Conservation (phyloP, 176 grass and related monocot species). For the Oryza nivara region DNA sequence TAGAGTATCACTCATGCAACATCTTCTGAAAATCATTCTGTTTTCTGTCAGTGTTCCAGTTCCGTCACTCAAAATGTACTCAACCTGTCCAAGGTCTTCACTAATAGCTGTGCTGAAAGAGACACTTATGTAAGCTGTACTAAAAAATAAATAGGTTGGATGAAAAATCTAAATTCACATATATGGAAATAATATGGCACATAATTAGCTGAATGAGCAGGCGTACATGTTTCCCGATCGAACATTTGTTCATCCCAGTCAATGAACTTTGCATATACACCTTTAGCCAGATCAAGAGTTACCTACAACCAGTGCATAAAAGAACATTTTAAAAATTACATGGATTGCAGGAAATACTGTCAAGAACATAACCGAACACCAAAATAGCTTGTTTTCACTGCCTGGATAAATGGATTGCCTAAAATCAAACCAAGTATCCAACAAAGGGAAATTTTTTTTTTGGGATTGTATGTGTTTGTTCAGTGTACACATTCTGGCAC, state of each 20-base stretch:
- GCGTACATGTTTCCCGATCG: slow-evolving; percentile 78
- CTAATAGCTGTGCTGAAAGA: slow-evolving; percentile 97
- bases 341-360: slow-evolving; percentile 11
- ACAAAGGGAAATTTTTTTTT: not conserved
- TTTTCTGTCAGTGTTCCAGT: slow-evolving; percentile 94
- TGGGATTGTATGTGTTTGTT: not conserved
- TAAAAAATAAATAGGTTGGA: slow-evolving; percentile 24
- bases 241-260: slow-evolving; percentile 97
- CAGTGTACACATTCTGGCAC: not conserved
- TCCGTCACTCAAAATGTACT: slow-evolving; percentile 98
- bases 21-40: slow-evolving; percentile 88
- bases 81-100: slow-evolving; percentile 96
- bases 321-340: slow-evolving; percentile 8
- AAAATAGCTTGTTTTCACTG: not conserved
- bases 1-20: slow-evolving; percentile 73
- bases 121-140: slow-evolving; percentile 46
- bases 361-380: not conserved
- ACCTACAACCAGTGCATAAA: slow-evolving; percentile 56
- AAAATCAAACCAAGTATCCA: not conserved
- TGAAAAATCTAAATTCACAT: not conserved
- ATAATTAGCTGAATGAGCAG: slow-evolving; percentile 88
- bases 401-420: not conserved
- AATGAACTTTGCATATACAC: slow-evolving; percentile 91
- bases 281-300: slow-evolving; percentile 92
- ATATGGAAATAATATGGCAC: slow-evolving; percentile 12